These are phyloP conservation scores for Verticillium zaregamsianum DNA, from an alignment of 2,329 filamentous ascomycete species.

Conservation along the genomic window DNA sequence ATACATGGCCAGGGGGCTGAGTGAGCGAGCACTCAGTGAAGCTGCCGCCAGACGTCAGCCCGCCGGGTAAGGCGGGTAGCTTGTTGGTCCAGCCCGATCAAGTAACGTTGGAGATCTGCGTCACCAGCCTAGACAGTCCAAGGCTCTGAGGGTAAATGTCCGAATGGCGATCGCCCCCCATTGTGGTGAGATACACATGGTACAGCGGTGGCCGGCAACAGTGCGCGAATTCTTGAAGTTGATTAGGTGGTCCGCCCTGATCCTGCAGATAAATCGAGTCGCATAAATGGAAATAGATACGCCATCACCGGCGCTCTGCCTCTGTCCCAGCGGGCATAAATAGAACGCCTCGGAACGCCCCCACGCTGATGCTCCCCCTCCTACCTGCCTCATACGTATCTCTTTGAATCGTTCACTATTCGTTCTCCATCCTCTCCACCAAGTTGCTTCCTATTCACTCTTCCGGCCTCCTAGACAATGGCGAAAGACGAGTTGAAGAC, in stretches of 20 bases:
- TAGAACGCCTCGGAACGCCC: neutral
- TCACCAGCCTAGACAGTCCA: neutral
- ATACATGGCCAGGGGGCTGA: neutral
- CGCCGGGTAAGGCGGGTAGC: neutral
- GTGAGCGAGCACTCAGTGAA: neutral
- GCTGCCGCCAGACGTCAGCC: neutral
- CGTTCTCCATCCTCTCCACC: neutral
- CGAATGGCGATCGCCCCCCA: neutral
- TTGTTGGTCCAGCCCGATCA: neutral
- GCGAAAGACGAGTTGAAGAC: conserved; percentile 50
- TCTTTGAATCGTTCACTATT: neutral
- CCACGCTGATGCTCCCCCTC: neutral
- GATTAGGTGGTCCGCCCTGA: neutral
- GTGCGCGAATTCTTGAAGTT: neutral
- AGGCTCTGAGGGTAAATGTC: neutral
- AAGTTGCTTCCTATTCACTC: neutral
- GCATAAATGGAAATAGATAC: neutral
- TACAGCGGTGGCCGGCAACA: neutral
- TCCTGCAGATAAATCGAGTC: neutral
- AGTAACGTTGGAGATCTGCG: neutral
- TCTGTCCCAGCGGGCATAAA: neutral
- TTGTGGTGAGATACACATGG: neutral
- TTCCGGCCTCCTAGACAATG: conserved; percentile 30
- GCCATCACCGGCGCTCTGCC: neutral
- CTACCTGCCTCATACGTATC: neutral